Evolutionary conservation across 805 yeast genomes (phyloP).

Genomic region (Metschnikowia chrysomelidarum): DNA sequence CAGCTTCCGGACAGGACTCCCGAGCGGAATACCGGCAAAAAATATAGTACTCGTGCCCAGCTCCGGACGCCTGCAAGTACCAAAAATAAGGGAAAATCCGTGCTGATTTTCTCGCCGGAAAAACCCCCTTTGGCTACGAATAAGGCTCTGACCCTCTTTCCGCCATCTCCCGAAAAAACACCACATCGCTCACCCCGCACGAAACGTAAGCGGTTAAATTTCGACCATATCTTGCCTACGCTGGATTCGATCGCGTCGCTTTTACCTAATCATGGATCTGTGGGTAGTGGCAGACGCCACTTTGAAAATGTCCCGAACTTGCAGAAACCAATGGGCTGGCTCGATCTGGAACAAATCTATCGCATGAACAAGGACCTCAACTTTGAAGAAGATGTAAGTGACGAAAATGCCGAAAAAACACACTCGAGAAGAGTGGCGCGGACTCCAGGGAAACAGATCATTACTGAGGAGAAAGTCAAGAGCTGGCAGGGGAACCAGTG

Average conservation of each 20-base stretch:
- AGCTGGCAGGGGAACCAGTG: slow-evolving; percentile 40
- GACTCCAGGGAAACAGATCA: slow-evolving; percentile 38
- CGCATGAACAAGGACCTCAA: slow-evolving; percentile 23
- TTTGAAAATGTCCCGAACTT: slow-evolving; percentile 5
- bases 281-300: slow-evolving; percentile 36
- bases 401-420: slow-evolving; percentile 13
- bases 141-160: slow-evolving; percentile 13
- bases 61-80: slow-evolving; percentile 16
- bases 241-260: slow-evolving; percentile 23
- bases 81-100: neutral
- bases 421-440: slow-evolving; percentile 9
- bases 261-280: slow-evolving; percentile 37
- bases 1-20: slow-evolving; percentile 12
- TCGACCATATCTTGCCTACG: slow-evolving; percentile 13
- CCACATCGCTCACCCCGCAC: slow-evolving; percentile 30
- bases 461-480: slow-evolving; percentile 30
- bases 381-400: slow-evolving; percentile 25
- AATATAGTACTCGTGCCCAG: slow-evolving; percentile 6
- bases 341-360: slow-evolving; percentile 21
- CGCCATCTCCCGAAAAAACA: slow-evolving; percentile 33
- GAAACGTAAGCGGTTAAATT: slow-evolving; percentile 18
- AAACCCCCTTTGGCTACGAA: neutral
- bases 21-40: too few relatives aligned
- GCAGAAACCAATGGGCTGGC: slow-evolving; percentile 11
- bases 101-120: slow-evolving; percentile 5